These are phyloP conservation scores for Schizonepeta tenuifolia DNA, from an alignment of 257 asterid genomes.

Conservation along the genomic window DNA sequence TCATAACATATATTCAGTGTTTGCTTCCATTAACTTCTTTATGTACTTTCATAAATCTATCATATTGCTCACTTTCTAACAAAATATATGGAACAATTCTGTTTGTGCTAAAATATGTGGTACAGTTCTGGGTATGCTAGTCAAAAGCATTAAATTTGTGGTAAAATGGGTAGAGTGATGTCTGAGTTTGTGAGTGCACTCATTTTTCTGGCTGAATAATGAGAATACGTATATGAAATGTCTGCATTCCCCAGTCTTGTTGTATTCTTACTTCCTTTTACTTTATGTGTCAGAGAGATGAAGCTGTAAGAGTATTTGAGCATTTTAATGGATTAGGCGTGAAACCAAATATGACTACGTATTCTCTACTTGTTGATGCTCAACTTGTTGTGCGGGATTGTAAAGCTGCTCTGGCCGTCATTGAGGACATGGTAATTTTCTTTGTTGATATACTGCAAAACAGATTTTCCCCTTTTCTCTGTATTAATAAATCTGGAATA, in stretches of 20 bases:
- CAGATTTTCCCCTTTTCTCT: background rate
- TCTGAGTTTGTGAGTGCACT: background rate
- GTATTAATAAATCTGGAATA: background rate
- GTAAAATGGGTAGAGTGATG: background rate
- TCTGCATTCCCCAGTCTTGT: background rate
- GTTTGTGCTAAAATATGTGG: too few relatives aligned
- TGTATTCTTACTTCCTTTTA: background rate
- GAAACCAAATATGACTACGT: constrained; percentile 75
- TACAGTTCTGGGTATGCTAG: constrained; percentile 14
- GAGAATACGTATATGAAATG: background rate
- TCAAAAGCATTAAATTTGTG: constrained; percentile 11
- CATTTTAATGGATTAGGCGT: constrained; percentile 70
- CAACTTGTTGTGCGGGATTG: constrained; percentile 74
- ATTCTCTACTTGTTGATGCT: constrained; percentile 75
- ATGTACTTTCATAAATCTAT: background rate
- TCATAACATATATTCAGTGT: background rate
- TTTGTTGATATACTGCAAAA: constrained; percentile 6
- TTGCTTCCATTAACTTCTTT: background rate
- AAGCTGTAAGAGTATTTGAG: constrained; percentile 77
- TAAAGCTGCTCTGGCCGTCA: constrained; percentile 69
- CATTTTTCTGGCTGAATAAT: background rate
- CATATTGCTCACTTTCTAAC: background rate
- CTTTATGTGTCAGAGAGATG: constrained; percentile 72
- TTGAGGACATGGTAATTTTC: constrained; percentile 77
- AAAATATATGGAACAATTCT: background rate